A percentile compares a stretch with the other conserved stretches of the same genome.
These are phyloP conservation scores for Aristolochia californica DNA, from an alignment of 164 flowering plant species.

Conservation along the genomic window DNA sequence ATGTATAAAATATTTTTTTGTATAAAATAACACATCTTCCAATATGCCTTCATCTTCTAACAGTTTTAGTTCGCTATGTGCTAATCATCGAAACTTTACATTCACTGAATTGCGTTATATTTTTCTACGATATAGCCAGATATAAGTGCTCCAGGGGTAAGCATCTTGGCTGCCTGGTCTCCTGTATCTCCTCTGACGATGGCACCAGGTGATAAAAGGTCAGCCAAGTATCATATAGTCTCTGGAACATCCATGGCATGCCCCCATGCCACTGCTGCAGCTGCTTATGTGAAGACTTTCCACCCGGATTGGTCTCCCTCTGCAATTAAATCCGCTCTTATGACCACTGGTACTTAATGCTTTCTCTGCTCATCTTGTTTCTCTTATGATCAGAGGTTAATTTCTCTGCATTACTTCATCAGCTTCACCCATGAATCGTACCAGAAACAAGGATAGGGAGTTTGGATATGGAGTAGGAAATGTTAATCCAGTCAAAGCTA, in stretches of 20 bases:
- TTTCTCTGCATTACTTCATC: too few relatives aligned
- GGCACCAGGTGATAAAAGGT: slow-evolving; percentile 18
- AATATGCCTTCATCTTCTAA: too few relatives aligned
- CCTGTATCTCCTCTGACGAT: slow-evolving; percentile 13
- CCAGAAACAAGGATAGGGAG: too few relatives aligned
- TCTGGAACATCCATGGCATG: slow-evolving; percentile 50
- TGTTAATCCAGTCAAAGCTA: too few relatives aligned
- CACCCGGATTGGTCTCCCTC: slow-evolving; percentile 47
- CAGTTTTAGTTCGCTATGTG: too few relatives aligned
- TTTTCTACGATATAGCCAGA: slow-evolving; percentile 37
- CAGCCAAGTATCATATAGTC: slow-evolving; percentile 17
- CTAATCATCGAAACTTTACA: not conserved
- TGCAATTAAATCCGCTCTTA: slow-evolving; percentile 37
- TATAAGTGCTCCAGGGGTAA: slow-evolving; percentile 50
- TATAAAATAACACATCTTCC: too few relatives aligned
- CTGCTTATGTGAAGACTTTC: slow-evolving; percentile 36
- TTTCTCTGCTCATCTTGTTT: too few relatives aligned
- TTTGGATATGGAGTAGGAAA: too few relatives aligned
- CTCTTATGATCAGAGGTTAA: too few relatives aligned
- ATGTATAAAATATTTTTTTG: too few relatives aligned
- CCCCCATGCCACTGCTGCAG: slow-evolving; percentile 39
- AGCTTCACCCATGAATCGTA: too few relatives aligned
- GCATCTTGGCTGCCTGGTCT: slow-evolving; percentile 49
- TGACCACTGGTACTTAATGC: slow-evolving; percentile 22
- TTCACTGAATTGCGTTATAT: not conserved